Conservation (phyloP, 176 grass and related monocot species). For the Oropetium thomaeum region DNA sequence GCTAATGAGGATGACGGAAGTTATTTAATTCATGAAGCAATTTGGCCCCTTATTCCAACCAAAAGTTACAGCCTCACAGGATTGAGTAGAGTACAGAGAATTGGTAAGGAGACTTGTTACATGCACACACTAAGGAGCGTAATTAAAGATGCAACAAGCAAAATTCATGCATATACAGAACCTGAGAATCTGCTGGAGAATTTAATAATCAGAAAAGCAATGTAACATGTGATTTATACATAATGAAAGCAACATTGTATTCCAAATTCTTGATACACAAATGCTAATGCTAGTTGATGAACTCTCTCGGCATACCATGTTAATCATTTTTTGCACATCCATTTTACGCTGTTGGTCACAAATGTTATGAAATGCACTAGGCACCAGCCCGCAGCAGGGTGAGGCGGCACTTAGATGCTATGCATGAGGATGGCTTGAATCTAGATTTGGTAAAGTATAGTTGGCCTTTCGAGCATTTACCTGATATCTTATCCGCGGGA, state of each 20-base stretch:
- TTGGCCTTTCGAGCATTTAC: conserved; percentile 30
- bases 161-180: no score
- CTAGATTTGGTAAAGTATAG: background rate
- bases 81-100: background rate
- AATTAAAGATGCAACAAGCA: no score
- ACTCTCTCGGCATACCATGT: background rate
- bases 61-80: background rate
- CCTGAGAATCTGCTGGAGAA: no score
- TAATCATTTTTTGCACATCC: background rate
- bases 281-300: background rate
- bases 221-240: no score
- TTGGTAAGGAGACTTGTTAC: background rate
- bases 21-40: background rate
- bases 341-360: background rate
- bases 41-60: background rate
- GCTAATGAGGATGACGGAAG: background rate
- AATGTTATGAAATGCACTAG: background rate
- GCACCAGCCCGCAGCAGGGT: background rate
- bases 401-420: background rate
- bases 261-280: no score
- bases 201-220: background rate
- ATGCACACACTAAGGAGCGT: background rate
- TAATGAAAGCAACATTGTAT: background rate
- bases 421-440: background rate
- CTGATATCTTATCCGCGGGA: conserved; percentile 44